A percentile compares a stretch with the other conserved stretches of the same genome.
These are phyloP conservation scores for Magnusiomyces suaveolens DNA, from an alignment of 1,139 yeast species.

Conservation along the genomic window DNA sequence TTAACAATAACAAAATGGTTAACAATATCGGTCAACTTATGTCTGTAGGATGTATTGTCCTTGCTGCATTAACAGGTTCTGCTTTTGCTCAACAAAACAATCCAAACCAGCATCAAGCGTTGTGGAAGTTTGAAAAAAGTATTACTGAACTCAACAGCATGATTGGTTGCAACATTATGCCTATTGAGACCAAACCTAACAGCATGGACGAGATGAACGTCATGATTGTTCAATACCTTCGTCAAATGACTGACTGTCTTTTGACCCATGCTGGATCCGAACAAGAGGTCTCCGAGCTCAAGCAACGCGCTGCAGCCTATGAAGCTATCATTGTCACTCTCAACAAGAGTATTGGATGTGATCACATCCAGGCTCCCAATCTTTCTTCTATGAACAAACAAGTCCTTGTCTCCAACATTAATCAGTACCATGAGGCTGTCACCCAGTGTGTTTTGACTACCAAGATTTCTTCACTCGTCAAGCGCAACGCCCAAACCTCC, in stretches of 20 bases:
- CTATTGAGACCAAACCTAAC: not conserved
- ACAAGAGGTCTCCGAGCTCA: not conserved
- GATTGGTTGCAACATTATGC: constrained; percentile 4
- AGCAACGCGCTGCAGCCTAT: not conserved
- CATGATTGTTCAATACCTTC: not conserved
- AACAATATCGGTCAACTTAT: not conserved
- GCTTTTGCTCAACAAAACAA: not conserved
- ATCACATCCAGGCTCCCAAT: not conserved
- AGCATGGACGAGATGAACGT: not conserved
- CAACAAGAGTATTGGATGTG: not conserved
- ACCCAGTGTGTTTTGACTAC: not conserved
- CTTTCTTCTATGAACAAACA: not conserved
- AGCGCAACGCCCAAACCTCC: no score
- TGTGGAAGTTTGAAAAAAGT: not conserved
- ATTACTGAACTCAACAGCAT: not conserved
- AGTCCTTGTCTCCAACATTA: not conserved
- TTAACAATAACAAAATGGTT: no score
- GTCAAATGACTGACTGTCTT: not conserved
- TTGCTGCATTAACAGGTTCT: not conserved
- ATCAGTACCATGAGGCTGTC: not conserved
- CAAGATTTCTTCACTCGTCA: not conserved
- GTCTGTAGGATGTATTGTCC: not conserved
- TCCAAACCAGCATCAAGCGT: not conserved
- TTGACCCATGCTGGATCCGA: not conserved
- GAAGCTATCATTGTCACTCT: not conserved